Percentiles rank a stretch among this genome's conserved stretches.
These are phyloP conservation scores for Fusarium sacchari DNA, from an alignment of 2,329 filamentous ascomycete species.

Conservation along the genomic window DNA sequence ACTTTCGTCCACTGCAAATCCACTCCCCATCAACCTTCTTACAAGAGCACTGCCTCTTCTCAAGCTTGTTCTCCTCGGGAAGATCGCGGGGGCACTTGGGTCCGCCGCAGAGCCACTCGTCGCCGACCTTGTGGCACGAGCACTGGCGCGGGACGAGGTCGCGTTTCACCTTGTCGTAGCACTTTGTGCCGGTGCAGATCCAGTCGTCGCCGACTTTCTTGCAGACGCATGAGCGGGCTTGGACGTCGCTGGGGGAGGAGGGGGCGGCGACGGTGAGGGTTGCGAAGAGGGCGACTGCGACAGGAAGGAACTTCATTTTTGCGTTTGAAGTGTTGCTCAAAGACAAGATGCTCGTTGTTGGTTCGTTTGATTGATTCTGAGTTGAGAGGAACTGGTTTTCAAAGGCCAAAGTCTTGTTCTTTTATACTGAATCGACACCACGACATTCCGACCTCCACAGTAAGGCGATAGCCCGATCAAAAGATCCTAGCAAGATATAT, in stretches of 20 bases:
- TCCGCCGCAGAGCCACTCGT: slow-evolving; percentile 4
- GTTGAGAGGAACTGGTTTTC: accelerated
- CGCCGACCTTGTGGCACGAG: slow-evolving; percentile 2
- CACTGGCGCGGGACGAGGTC: neutral
- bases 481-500: neutral
- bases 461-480: slow-evolving; percentile 1
- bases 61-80: neutral
- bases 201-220: neutral
- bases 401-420: accelerated
- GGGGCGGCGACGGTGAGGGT: slow-evolving; percentile 14
- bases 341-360: neutral
- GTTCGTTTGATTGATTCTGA: neutral
- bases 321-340: neutral
- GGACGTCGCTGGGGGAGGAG: neutral
- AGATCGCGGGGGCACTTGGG: neutral
- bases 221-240: slow-evolving; percentile 9
- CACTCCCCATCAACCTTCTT: neutral
- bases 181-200: neutral
- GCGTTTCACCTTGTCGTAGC: neutral
- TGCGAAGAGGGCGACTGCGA: slow-evolving; percentile 18
- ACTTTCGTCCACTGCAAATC: neutral
- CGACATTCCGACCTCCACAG: neutral
- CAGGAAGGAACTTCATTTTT: slow-evolving; percentile 15
- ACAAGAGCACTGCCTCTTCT: slow-evolving; percentile 1
- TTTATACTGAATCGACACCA: neutral